Base-by-base conservation (phyloP, 2,329 filamentous ascomycete genomes). In the Cordyceps pruinosa region DNA sequence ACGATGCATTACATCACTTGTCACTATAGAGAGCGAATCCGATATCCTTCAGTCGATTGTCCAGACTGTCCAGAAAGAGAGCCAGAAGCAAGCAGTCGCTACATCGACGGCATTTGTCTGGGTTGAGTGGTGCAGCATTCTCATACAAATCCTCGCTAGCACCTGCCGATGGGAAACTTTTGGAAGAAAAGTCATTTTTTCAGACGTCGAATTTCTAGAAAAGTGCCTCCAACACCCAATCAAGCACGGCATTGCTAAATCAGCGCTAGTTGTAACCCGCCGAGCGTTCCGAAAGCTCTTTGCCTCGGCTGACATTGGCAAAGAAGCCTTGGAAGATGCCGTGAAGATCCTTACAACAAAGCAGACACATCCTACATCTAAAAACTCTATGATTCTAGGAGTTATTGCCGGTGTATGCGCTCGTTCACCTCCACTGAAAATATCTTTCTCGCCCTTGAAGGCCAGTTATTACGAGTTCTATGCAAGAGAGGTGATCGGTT, bases 381-480 rank as follows among this genome's bases (percentile, higher is more conserved):
- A 81, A 65, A 87, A 96, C 75, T 84, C 89, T 13, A 76, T 88
- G 10, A 81, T 95, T 59, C 80, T 99, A 1, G 94, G 94, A 19
- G 83, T 95, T 50, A 82, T 99, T 62, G 90, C 91, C 45, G 93
- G 92, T 6, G 92, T 97, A 9, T 90, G 87, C 67, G 84, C 87
- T 41, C 86, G 92, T 55, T 81, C 92, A 55, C 74, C 81, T 3
- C 72, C 80, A 59, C 78, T 84, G 49, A 87, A 84, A 65, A 72
- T 81, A 5, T 70, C 84, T 30, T 69, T 97, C 49, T 80, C 84
- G 58, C 59, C 64, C 2, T 77, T 83, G 59, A 96, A 92, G 74
- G 74, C 82, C 44, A 79, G 87, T 51, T 89, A 92, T 69, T 86
- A 90, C 69, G 77, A 85, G 7, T 99, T 93, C 70, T 97, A 95